A percentile compares a stretch with the other conserved stretches of the same genome.
These are phyloP conservation scores for Wickerhamiella sergipiensis DNA, from an alignment of 805 yeast genomes.

Conservation along the genomic window DNA sequence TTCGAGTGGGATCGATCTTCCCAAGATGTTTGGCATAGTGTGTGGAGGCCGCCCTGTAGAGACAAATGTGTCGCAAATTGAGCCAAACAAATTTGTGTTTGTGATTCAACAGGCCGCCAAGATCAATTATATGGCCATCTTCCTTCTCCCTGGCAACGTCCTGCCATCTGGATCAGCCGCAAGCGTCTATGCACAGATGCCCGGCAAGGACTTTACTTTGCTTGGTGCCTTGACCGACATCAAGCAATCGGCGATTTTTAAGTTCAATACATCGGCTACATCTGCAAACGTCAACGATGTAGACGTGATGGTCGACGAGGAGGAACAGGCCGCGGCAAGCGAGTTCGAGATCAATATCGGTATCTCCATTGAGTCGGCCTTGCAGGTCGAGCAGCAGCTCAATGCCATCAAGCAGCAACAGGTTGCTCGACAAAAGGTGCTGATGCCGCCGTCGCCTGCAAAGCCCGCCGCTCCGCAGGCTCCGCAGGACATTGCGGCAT, in stretches of 20 bases:
- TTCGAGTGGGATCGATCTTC: not conserved
- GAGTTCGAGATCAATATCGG: slow-evolving; percentile 44
- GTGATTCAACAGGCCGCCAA: slow-evolving; percentile 48
- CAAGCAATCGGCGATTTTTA: slow-evolving; percentile 88
- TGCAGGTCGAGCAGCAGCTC: slow-evolving; percentile 48
- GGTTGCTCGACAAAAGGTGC: slow-evolving; percentile 9
- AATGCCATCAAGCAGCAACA: slow-evolving; percentile 28
- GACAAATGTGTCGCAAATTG: slow-evolving; percentile 42
- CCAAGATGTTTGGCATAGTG: slow-evolving; percentile 55
- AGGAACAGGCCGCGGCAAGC: slow-evolving; percentile 27
- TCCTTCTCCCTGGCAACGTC: slow-evolving; percentile 69
- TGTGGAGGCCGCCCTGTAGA: slow-evolving; percentile 57
- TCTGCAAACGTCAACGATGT: slow-evolving; percentile 24
- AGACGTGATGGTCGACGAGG: slow-evolving; percentile 48
- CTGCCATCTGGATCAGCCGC: slow-evolving; percentile 63
- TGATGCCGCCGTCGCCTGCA: slow-evolving; percentile 13
- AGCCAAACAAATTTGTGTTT: slow-evolving; percentile 50
- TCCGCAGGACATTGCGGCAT: slow-evolving; percentile 36
- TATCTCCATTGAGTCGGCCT: slow-evolving; percentile 75
- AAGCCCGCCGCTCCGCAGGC: slow-evolving; percentile 21
- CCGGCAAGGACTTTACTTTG: slow-evolving; percentile 32
- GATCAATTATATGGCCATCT: slow-evolving; percentile 69
- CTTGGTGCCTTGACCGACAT: slow-evolving; percentile 27
- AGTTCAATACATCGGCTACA: slow-evolving; percentile 37
- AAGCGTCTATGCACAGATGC: slow-evolving; percentile 75